Percentiles rank a stretch among this genome's conserved stretches.
Conservation (phyloP, 75 land plant species). For the Pinus tabuliformis region DNA sequence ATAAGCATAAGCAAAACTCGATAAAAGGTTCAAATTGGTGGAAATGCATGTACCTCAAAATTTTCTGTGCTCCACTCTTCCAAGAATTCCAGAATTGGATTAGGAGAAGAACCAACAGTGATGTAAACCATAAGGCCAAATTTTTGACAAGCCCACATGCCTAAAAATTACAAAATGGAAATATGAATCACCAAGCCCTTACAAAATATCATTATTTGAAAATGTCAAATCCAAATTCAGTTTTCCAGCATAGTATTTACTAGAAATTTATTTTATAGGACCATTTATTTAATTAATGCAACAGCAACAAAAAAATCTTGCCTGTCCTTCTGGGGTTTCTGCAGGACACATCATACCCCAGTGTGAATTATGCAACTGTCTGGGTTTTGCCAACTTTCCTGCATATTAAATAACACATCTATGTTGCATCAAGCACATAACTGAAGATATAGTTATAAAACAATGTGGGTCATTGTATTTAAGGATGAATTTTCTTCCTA, state of each 20-base stretch:
- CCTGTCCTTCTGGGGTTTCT: constrained; percentile 99
- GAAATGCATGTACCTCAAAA: constrained; percentile 65
- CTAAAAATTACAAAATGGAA: constrained; percentile 18
- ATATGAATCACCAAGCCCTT: not conserved
- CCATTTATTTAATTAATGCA: too few species aligned
- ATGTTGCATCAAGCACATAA: not conserved
- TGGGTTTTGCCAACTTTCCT: constrained; percentile 98
- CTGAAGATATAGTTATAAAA: not conserved
- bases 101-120: constrained; percentile 98
- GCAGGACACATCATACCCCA: constrained; percentile 99
- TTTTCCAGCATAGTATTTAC: too few species aligned
- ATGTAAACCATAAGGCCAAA: constrained; percentile 98
- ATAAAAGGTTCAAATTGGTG: not conserved
- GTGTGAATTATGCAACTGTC: constrained; percentile 98
- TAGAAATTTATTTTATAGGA: too few species aligned
- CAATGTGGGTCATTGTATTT: not conserved
- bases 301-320: constrained; percentile 1
- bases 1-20: not conserved
- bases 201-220: not conserved
- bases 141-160: constrained; percentile 99
- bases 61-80: constrained; percentile 99
- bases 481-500: not conserved
- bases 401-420: constrained; percentile 3
- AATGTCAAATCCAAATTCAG: not conserved
- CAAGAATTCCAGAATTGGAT: constrained; percentile 95